A percentile compares a stretch with the other conserved stretches of the same genome.
Evolutionary conservation across 2,329 filamentous ascomycete species (phyloP).

Genomic region (Verruconis gallopava): DNA sequence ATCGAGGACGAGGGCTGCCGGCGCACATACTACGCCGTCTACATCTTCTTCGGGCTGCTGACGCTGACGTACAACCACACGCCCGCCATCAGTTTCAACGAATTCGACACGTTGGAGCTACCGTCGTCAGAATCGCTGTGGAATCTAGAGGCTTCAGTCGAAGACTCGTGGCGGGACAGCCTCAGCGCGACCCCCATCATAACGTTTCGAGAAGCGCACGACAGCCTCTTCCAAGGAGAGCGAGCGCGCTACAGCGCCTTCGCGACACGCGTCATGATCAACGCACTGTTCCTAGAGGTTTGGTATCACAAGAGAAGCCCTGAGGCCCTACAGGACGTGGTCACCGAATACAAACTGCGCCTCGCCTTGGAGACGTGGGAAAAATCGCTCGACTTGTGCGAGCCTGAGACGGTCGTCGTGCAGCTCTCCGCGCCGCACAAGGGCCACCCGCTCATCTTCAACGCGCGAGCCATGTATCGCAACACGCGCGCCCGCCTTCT

Average conservation of each 20-base stretch:
- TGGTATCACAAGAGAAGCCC: conserved; percentile 99
- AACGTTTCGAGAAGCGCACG: conserved; percentile 87
- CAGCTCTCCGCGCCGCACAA: conserved; percentile 90
- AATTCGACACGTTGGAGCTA: conserved; percentile 85
- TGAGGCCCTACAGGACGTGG: conserved; percentile 92
- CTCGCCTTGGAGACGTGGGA: conserved; percentile 98
- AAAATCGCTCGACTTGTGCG: conserved; percentile 84
- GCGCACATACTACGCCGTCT: conserved; percentile 94
- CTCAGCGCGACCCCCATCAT: conserved; percentile 58
- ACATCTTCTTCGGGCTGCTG: conserved; percentile 94
- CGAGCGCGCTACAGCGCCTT: conserved; percentile 87
- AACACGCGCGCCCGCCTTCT: conserved; percentile 86
- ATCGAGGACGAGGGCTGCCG: conserved; percentile 93
- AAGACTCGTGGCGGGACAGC: conserved; percentile 71
- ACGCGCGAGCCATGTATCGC: conserved; percentile 91
- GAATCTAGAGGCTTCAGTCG: conserved; percentile 72
- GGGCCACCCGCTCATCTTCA: conserved; percentile 92
- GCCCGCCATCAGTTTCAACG: conserved; percentile 94
- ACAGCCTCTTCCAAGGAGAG: conserved; percentile 90
- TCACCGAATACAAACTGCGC: conserved; percentile 94
- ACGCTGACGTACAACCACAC: conserved; percentile 97
- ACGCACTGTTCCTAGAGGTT: conserved; percentile 91
- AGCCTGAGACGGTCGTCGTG: conserved; percentile 78
- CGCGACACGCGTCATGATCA: conserved; percentile 96
- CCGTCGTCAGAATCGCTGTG: conserved; percentile 90